Base-by-base conservation (phyloP, 2,329 filamentous ascomycete species). In the Nemania abortiva region DNA sequence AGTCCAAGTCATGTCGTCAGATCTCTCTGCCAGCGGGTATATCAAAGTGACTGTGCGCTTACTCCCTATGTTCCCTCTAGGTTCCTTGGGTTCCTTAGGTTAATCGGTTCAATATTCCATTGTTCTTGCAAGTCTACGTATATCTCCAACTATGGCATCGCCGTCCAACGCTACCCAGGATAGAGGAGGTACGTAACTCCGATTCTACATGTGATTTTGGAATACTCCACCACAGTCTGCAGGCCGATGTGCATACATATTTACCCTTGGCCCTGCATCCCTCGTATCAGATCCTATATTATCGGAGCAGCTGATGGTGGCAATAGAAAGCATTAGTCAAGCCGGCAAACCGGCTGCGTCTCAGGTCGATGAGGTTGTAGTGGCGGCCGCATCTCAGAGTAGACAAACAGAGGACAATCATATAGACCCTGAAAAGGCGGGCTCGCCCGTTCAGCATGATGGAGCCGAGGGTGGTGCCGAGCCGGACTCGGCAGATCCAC, bases 401-500 rank as follows among this genome's bases (percentile, higher is more conserved):
- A 50, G 53, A 54, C 15, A n/a, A 45, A 53, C 22, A 22, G 59
- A 53, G 20, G 20, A 56, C 22, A 24, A 53, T 27, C 37, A 45
- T 27, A 45, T 53, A 27, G 57, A 56, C 56, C 59, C 63, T 53
- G 58, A 55, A 34, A 31, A 29, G 20, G 49, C 53, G 56, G 58
- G 57, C 29, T 39, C n/a, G 22, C 65, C 60, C 53, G 60, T 24
- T 62, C 37, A 42, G 37, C 37, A 42, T 42, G 37, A 11, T 15
- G n/a, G n/a, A n/a, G 37, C 37, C 37, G 37, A 63, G 31, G 22
- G 27, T 45, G n/a, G 49, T 55, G 22, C 54, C 54, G 65, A 58
- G 27, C 20, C 55, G 13, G 54, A 59, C 67, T 63, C 60, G 3
- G 66, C 77, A 37, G 82, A 83, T 65, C 82, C 82, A 13, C 70